phyloP scores from a whole-genome alignment of 2,329 filamentous ascomycete genomes.

The Pseudohalonectria lignicola region DNA sequence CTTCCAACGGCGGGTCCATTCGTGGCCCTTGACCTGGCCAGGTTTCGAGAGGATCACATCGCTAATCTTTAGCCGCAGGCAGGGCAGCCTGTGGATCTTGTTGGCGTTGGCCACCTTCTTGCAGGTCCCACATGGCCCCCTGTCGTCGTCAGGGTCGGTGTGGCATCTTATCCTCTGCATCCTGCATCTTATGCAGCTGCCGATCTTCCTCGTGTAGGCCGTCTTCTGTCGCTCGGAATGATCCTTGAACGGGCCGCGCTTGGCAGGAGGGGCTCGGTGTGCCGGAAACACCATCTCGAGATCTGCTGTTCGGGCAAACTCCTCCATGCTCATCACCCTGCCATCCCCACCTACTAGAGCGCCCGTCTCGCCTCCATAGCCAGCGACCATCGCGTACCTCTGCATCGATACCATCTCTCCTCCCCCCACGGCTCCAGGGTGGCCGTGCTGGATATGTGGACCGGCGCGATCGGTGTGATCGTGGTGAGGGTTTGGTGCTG shows the following conservation, averaged over 20 bases:
- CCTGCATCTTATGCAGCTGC: slow-evolving; percentile 48
- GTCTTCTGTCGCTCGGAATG: slow-evolving; percentile 39
- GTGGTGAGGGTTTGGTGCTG: too few species aligned
- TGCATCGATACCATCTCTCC: too few species aligned
- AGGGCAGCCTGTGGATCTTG: slow-evolving; percentile 43
- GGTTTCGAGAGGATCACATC: slow-evolving; percentile 48
- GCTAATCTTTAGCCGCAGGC: slow-evolving; percentile 49
- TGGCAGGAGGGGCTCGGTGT: slow-evolving; percentile 24
- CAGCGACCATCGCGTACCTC: slow-evolving; percentile 7
- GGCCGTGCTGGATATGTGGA: too few species aligned
- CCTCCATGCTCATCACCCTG: slow-evolving; percentile 5
- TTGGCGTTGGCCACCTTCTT: slow-evolving; percentile 34
- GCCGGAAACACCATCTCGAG: slow-evolving; percentile 22
- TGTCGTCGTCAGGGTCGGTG: slow-evolving; percentile 32
- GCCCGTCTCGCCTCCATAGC: too few species aligned
- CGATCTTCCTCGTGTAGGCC: slow-evolving; percentile 44
- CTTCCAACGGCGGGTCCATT: slow-evolving; percentile 49
- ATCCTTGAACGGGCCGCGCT: slow-evolving; percentile 44
- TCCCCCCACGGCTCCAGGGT: too few species aligned
- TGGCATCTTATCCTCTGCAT: slow-evolving; percentile 54
- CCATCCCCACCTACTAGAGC: slow-evolving; percentile 6
- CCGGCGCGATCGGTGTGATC: too few species aligned
- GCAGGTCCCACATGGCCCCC: slow-evolving; percentile 41
- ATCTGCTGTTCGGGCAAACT: slow-evolving; percentile 4
- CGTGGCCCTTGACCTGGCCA: slow-evolving; percentile 43